A percentile compares a stretch with the other conserved stretches of the same genome.
Conservation (phyloP, 768 basidiomycete species). For the Pholiota conissans region DNA sequence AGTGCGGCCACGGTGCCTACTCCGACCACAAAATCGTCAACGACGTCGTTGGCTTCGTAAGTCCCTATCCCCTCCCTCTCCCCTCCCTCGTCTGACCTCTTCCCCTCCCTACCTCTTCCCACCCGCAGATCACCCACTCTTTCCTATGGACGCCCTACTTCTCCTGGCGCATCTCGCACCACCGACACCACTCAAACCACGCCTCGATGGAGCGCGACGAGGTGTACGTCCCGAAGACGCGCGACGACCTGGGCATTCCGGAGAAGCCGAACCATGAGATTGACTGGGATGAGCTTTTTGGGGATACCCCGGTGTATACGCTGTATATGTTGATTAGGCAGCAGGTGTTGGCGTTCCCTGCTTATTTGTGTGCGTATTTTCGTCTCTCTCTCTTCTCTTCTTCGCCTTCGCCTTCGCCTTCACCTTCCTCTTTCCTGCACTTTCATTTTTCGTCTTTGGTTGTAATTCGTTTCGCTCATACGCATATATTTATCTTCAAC, state of each 20-base stretch:
- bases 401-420: too few species aligned
- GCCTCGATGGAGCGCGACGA: conserved; percentile 57
- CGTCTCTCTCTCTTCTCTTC: conserved; percentile 32
- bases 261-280: conserved; percentile 33
- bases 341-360: conserved; percentile 60
- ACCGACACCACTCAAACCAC: conserved; percentile 51
- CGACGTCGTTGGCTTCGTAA: conserved; percentile 50
- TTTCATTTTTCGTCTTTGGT: too few species aligned
- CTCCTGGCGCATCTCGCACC: conserved; percentile 56
- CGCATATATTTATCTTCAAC: too few species aligned
- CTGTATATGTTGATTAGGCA: conserved; percentile 55
- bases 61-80: conserved; percentile 17
- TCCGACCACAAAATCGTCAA: conserved; percentile 48
- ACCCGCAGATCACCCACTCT: conserved; percentile 40
- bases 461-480: too few species aligned
- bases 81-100: background rate
- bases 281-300: conserved; percentile 55
- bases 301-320: conserved; percentile 63
- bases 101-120: background rate
- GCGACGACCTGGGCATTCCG: conserved; percentile 53
- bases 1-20: conserved; percentile 62
- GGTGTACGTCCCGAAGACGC: conserved; percentile 62
- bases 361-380: conserved; percentile 35
- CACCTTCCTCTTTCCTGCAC: too few species aligned
- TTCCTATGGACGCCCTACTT: conserved; percentile 55